Evolutionary conservation across 441 rosid genomes (phyloP), one percentile per base, ranked within the genome.

Genomic region (Populus hybrid): DNA sequence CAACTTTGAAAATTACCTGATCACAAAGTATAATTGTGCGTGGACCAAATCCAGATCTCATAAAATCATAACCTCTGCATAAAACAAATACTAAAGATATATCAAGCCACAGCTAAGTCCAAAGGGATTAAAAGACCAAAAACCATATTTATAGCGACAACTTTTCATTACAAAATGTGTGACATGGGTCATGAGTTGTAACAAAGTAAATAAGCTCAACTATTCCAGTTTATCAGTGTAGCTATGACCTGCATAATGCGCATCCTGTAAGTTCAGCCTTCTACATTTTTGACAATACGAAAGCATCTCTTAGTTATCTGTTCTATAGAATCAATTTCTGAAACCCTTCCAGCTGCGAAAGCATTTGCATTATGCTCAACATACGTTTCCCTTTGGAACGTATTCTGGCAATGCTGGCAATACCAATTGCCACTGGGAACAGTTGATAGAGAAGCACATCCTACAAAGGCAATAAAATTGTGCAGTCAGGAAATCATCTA

Each of bases 391-490:
- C 86, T 88, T 83, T 89, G 87, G 84, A 88, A 85, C 86, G 85
- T 80, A 81, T 87, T 91, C 90, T 90, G 87, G 79, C 99, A 95
- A 87, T 87, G 91, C 74, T 92, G 87, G 89, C 99, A 95, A 77
- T 89, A 92, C 98, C 99, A 95, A 85, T 88, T 88, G 78, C 98
- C 95, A 73, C 84, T 90, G 72, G 99, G 95, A 82, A 90, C 42
- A 82, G 84, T 87, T 72, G 92, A 72, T 36, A 91, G 88, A 82
- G 93, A 91, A 72, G 91, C 95, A 78, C 99, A 95, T 84, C 88
- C 99, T 95, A 85, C 86, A 82, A 28, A 66, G 38, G 64, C 69
- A 67, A 75, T 40, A 73, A 83, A 79, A 23, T 73, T 81, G 11
- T 38, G 73, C 65, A 70, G 63, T 80, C 18, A 6, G 66, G 77